Conservation (phyloP, 345 rosid genomes). For the Eucalyptus marginata region DNA sequence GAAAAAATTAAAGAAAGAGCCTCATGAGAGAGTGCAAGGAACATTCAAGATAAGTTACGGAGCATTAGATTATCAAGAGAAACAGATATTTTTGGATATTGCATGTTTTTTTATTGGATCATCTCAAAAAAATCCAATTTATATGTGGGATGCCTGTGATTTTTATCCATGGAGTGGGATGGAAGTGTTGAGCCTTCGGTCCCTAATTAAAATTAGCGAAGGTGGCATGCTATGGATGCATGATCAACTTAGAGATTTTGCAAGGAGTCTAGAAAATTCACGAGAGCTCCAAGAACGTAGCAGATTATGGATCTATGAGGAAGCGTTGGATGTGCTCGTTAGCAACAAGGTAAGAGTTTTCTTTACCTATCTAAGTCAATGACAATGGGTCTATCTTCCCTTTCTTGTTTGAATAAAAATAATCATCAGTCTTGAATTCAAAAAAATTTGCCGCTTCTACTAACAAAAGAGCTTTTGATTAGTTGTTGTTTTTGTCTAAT, state of each 20-base stretch:
- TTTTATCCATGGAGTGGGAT: not conserved
- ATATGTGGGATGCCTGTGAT: not conserved
- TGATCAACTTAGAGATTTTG: not conserved
- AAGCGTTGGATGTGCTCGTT: not conserved
- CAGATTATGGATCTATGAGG: not conserved
- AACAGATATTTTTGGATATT: not conserved
- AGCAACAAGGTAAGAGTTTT: not conserved
- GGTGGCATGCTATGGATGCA: not conserved
- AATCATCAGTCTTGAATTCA: fast-evolving
- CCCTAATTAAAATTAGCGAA: not conserved
- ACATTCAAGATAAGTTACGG: not conserved
- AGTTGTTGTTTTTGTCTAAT: not conserved
- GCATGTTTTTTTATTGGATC: not conserved
- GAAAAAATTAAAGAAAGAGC: too few relatives aligned
- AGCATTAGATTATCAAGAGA: not conserved
- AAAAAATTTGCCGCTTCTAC: not conserved
- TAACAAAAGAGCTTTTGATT: not conserved
- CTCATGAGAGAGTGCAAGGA: not conserved
- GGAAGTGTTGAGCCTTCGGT: not conserved
- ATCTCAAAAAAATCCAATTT: not conserved
- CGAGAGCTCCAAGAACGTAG: not conserved
- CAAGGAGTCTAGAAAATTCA: not conserved
- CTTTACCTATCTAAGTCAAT: not conserved
- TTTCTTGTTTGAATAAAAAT: not conserved
- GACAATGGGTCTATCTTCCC: not conserved